Conservation (phyloP, 306 rosid genomes). For the Pterocarpus santalinus region DNA sequence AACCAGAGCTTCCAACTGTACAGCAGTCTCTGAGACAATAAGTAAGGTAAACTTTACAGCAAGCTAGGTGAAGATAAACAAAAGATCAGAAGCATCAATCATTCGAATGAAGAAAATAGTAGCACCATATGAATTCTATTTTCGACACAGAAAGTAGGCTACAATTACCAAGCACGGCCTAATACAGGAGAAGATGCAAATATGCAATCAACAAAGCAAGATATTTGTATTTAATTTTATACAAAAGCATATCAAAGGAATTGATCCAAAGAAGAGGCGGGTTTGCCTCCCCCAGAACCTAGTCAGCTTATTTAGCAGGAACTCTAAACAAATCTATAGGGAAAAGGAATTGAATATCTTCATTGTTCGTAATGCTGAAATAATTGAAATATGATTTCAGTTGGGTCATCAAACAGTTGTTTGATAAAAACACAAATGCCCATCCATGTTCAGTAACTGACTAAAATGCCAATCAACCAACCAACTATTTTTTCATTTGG, state of each 20-base stretch:
- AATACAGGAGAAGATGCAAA: slow-evolving; percentile 20
- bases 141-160: neutral
- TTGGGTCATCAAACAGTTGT: neutral
- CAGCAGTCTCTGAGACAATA: slow-evolving; percentile 73
- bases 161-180: slow-evolving; percentile 8
- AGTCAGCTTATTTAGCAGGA: neutral
- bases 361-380: neutral
- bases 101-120: slow-evolving; percentile 7
- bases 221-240: neutral
- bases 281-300: neutral
- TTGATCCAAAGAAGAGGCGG: neutral
- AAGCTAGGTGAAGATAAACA: slow-evolving; percentile 21
- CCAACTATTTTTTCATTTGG: neutral
- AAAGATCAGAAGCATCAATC: slow-evolving; percentile 19
- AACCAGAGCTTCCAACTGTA: slow-evolving; percentile 80
- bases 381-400: neutral
- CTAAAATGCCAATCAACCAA: slow-evolving; percentile 22
- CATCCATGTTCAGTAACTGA: slow-evolving; percentile 11
- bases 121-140: slow-evolving; percentile 4
- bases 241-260: neutral
- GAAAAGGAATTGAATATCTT: neutral
- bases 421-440: neutral
- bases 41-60: slow-evolving; percentile 52
- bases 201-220: neutral
- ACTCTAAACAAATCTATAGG: neutral